phyloP scores from a whole-genome alignment of 2,329 filamentous ascomycete species.

The Sporothrix dimorphospora region DNA sequence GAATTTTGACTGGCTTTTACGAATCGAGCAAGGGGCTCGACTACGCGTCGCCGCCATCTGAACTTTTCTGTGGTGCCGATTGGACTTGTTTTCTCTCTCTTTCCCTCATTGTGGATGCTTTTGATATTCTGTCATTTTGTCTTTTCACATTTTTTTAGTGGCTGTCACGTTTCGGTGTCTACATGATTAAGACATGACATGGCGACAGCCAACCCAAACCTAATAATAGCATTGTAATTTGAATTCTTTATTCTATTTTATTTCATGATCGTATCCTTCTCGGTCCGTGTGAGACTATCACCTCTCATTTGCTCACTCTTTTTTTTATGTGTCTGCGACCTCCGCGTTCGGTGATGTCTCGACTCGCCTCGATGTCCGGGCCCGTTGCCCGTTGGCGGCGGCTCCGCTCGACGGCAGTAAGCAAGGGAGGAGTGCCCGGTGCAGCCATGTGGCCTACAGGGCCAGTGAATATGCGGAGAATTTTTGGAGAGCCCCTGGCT shows the following conservation, averaged over 20 bases:
- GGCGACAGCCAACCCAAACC: not conserved
- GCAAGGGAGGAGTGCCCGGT: not conserved
- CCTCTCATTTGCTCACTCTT: not conserved
- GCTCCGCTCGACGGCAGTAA: not conserved
- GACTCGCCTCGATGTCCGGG: not conserved
- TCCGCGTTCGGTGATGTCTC: not conserved
- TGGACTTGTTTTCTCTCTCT: not conserved
- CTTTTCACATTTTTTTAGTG: not conserved
- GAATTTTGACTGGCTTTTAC: not conserved
- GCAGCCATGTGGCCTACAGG: not conserved
- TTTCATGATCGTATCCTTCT: not conserved
- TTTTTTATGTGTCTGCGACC: not conserved
- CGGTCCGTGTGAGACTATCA: not conserved
- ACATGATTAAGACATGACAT: not conserved
- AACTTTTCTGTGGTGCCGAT: not conserved
- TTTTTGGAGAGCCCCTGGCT: not conserved
- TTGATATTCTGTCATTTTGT: not conserved
- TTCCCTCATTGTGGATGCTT: too few relatives aligned
- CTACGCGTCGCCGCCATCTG: not conserved
- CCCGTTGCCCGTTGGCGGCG: not conserved
- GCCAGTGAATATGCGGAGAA: not conserved
- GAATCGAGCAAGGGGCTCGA: not conserved
- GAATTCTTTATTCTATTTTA: not conserved
- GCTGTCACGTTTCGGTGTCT: too few relatives aligned
- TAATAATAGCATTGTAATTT: constrained; percentile 2